Percentiles rank a stretch among this genome's conserved stretches.
These are phyloP conservation scores for Alternaria novae-zelandiae DNA, from an alignment of 2,329 filamentous ascomycete species.

Conservation along the genomic window DNA sequence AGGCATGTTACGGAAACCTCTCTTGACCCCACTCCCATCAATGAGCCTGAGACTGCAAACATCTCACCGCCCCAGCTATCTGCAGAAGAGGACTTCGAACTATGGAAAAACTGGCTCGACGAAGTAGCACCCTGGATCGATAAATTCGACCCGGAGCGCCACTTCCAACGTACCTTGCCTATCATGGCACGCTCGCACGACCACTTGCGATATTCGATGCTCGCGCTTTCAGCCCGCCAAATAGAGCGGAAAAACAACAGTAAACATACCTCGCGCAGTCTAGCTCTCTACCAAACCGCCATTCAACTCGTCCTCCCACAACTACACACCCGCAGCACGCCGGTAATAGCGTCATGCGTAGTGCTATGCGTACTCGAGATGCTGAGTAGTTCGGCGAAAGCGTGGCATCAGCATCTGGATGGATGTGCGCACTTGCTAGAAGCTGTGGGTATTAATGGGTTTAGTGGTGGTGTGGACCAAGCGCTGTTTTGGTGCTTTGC, in stretches of 20 bases:
- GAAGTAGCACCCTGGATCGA: conserved; percentile 64
- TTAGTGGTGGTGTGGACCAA: conserved; percentile 59
- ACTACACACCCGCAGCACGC: conserved; percentile 53
- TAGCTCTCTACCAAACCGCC: conserved; percentile 62
- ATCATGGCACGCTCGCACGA: conserved; percentile 58
- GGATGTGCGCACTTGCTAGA: conserved; percentile 62
- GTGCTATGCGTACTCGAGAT: conserved; percentile 58
- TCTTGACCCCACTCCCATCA: not conserved
- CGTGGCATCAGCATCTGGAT: conserved; percentile 63
- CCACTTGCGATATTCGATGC: conserved; percentile 59
- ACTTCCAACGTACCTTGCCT: conserved; percentile 60
- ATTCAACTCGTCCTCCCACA: conserved; percentile 56
- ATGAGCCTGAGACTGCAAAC: not conserved
- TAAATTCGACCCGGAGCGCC: conserved; percentile 62
- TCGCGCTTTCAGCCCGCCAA: conserved; percentile 63
- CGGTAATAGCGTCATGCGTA: conserved; percentile 56
- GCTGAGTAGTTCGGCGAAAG: conserved; percentile 56
- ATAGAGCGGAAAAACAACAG: conserved; percentile 60
- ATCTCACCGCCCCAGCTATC: conserved; percentile 1
- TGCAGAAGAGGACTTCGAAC: conserved; percentile 15
- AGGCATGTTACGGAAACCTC: not conserved
- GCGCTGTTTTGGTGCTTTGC: conserved; percentile 66
- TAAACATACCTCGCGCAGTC: conserved; percentile 56
- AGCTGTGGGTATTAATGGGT: conserved; percentile 59
- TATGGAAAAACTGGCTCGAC: conserved; percentile 54